Percentiles rank a stretch among this genome's conserved stretches.
Conservation (phyloP, 306 rosid species). For the Citrullus mucosospermus region DNA sequence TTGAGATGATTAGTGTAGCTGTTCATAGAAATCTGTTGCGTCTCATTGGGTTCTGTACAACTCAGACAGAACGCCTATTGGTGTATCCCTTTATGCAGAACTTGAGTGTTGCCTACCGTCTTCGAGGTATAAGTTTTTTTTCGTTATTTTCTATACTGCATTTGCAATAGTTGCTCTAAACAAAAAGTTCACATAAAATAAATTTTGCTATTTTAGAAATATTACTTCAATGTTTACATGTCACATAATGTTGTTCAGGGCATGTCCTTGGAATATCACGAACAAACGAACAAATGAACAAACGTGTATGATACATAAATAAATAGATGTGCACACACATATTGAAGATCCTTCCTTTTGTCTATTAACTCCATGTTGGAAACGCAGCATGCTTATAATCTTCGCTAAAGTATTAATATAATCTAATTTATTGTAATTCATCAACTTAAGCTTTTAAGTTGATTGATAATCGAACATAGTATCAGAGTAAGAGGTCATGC, state of each 20-base stretch:
- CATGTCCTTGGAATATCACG: not conserved
- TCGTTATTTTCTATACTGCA: not conserved
- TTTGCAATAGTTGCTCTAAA: not conserved
- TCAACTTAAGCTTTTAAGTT: not conserved
- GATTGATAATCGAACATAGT: not conserved
- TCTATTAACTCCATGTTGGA: not conserved
- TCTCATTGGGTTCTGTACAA: slow-evolving; percentile 85
- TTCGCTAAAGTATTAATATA: not conserved
- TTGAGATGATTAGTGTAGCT: slow-evolving; percentile 99
- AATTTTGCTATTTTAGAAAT: not conserved
- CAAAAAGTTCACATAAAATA: not conserved
- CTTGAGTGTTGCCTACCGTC: slow-evolving; percentile 83
- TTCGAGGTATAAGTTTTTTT: slow-evolving; percentile 47
- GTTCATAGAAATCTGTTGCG: slow-evolving; percentile 82
- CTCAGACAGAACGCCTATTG: slow-evolving; percentile 84
- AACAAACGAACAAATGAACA: not conserved
- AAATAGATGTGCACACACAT: too few relatives aligned
- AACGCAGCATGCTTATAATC: not conserved
- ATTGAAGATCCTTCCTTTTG: not conserved
- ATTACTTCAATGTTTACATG: not conserved
- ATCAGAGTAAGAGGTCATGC: too few relatives aligned
- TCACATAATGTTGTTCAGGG: not conserved
- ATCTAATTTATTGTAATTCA: not conserved
- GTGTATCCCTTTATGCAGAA: slow-evolving; percentile 98
- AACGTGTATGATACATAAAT: not conserved